Conservation (phyloP, 352 stramenopile genomes). For the Phytophthora brassicae region DNA sequence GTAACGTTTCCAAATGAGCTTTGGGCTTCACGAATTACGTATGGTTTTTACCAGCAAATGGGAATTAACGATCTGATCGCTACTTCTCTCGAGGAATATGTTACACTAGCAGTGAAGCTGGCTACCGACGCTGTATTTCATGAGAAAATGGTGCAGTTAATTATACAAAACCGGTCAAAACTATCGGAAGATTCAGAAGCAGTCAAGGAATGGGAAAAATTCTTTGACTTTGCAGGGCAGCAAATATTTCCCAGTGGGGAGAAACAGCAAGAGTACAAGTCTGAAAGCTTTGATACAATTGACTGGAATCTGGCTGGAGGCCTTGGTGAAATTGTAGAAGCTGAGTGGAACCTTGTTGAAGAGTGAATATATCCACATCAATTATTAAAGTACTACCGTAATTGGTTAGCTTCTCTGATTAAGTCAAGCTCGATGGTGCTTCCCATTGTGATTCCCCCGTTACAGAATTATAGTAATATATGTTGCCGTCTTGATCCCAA, state of each 20-base stretch:
- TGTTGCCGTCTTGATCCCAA: conserved; percentile 52
- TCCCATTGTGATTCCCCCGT: conserved; percentile 64
- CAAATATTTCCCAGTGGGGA: conserved; percentile 33
- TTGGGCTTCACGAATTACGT: conserved; percentile 66
- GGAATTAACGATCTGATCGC: conserved; percentile 54
- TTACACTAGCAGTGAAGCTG: conserved; percentile 49
- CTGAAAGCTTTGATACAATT: conserved; percentile 1
- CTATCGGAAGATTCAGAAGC: conserved; percentile 49
- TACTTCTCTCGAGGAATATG: conserved; percentile 50
- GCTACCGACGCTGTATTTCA: conserved; percentile 52
- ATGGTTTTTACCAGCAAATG: conserved; percentile 72
- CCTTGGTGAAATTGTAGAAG: conserved; percentile 6
- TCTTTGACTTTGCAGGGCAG: conserved; percentile 54
- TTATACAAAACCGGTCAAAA: conserved; percentile 38
- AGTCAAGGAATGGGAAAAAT: conserved; percentile 71
- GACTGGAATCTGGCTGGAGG: conserved; percentile 9
- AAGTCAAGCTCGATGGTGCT: conserved; percentile 19
- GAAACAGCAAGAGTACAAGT: conserved; percentile 1
- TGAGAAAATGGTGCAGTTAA: conserved; percentile 40
- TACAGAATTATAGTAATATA: conserved; percentile 67
- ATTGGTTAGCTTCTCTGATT: background rate
- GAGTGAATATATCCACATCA: background rate
- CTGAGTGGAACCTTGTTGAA: background rate
- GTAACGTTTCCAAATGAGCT: conserved; percentile 61
- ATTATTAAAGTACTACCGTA: conserved; percentile 1